A percentile compares a stretch with the other conserved stretches of the same genome.
phyloP scores from a whole-genome alignment of 768 basidiomycete species.

The Collybia sp. region DNA sequence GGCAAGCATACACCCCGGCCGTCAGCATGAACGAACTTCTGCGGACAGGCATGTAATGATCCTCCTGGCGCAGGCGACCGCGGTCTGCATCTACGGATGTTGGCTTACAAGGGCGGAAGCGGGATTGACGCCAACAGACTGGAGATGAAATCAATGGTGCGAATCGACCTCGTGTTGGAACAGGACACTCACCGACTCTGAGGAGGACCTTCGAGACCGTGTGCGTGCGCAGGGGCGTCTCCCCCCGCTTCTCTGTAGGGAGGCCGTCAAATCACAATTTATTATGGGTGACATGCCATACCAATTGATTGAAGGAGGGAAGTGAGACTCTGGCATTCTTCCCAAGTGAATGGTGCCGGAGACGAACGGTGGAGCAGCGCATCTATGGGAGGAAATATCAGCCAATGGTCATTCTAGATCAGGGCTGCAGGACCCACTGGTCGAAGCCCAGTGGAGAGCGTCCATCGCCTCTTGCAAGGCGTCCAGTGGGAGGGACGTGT shows the following conservation, averaged over 20 bases:
- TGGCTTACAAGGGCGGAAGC: slow-evolving; percentile 67
- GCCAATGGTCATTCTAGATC: neutral
- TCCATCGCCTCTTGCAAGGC: slow-evolving; percentile 70
- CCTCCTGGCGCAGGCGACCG: slow-evolving; percentile 18
- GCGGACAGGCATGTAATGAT: slow-evolving; percentile 33
- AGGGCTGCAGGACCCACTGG: slow-evolving; percentile 36
- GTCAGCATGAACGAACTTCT: slow-evolving; percentile 54
- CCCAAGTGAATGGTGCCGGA: slow-evolving; percentile 51
- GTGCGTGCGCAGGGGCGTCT: slow-evolving; percentile 51
- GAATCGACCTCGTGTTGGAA: neutral
- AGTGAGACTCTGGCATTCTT: slow-evolving; percentile 67
- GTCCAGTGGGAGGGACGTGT: slow-evolving; percentile 48
- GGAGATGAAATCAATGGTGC: neutral
- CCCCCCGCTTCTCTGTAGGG: slow-evolving; percentile 30
- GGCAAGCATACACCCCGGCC: slow-evolving; percentile 59
- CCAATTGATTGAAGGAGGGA: slow-evolving; percentile 46
- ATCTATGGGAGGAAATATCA: slow-evolving; percentile 32
- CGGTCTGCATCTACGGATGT: slow-evolving; percentile 48
- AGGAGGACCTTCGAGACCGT: slow-evolving; percentile 66
- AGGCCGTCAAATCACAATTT: slow-evolving; percentile 14
- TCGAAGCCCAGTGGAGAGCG: slow-evolving; percentile 76
- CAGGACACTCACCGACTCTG: slow-evolving; percentile 55
- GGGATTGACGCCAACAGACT: slow-evolving; percentile 68
- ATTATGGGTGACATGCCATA: neutral
- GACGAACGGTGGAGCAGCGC: slow-evolving; percentile 56